Evolutionary conservation across 768 basidiomycete genomes (phyloP), one percentile per base, ranked within the genome.

Genomic region (Lentinula detonsa): DNA sequence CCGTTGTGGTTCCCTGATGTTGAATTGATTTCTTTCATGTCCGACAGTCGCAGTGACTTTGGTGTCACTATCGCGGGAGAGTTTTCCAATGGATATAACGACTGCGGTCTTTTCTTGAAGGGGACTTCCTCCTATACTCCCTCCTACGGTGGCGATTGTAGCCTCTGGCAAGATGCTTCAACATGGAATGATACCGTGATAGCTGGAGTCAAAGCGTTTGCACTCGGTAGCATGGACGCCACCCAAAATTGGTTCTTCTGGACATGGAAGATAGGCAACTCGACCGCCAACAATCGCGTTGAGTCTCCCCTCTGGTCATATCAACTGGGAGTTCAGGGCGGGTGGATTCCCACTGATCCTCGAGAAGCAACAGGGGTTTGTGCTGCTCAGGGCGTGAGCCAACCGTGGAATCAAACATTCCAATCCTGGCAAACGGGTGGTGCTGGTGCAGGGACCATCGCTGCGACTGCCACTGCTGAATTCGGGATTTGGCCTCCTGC

Each of bases 211-310:
- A 21, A 35, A 43, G 54, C 48, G 18, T 63, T 67, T 51, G 61
- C 61, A 6, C 51, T 62, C 31, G 66, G 65, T 16, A 63, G 61
- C 46, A 89, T 89, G 87, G 87, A 89, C 62, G 82, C 85, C 2
- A 74, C 86, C 63, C 78, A 81, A 64, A 79, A 88, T 67, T 87
- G 78, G 77, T 90, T 86, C 74, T 90, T 81, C 78, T 91, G 88
- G 89, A 89, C 86, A 7, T 90, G 88, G 90, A 89, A 87, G 80
- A 83, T 90, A 55, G 88, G 86, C 57, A 81, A 81, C 64, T 85
- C 84, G 2, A 75, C 80, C 39, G 69, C 75, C 31, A 80, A 79
- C 51, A 81, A 81, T 43, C 76, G 66, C 4, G 78, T 84, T 5
- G 72, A 80, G 62, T 69, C 81, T 7, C 85, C 87, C 0, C 73